Evolutionary conservation across 2,329 filamentous ascomycete genomes (phyloP), one percentile per base, ranked within the genome.

Genomic region (Colletotrichum simmondsii): DNA sequence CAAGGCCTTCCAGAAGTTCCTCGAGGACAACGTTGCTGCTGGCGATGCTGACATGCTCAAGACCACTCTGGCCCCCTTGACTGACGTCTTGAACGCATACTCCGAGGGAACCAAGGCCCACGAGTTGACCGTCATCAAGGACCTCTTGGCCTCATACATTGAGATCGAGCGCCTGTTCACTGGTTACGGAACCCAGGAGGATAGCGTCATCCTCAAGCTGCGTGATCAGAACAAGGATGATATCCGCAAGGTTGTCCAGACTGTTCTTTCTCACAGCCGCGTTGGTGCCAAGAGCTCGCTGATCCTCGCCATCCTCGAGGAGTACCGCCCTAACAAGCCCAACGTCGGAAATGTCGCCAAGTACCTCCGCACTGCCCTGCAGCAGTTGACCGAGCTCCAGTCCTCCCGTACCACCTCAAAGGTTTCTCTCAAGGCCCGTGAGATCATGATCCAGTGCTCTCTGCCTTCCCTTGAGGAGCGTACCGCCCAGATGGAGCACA

Each of bases 171-270:
- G 89, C 75, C 90, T 97, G 54, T 99, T 99, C 87, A 94, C 94
- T 49, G 93, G 93, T 60, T 92, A 94, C 75, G 93, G 93, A 75
- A 90, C 90, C 75, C 94, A 97, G 77, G 95, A 98, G 76, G 97
- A 99, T 81, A 95, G 97, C 78, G 95, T 98, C 75, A 92, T 99
- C 74, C 90, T 99, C 65, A 94, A 93, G 82, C 93, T 99, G 19
- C 93, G 97, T 87, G 97, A 99, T 77, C 94, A 97, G 86, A 93
- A 99, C 88, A 98, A 96, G 87, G 97, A 98, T 42, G 94, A 97
- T 80, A 93, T 97, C 76, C 82, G 88, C 77, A 93, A 92, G 81
- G 94, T 98, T 74, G 92, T 98, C 22, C 92, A 97, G 80, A 95
- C 90, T 24, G 96, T 98, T 5, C 90, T 99, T 30, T 98, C 97